Evolutionary conservation across 495 filamentous ascomycete species (phyloP).

Genomic region (Penicillium simplicissimum): DNA sequence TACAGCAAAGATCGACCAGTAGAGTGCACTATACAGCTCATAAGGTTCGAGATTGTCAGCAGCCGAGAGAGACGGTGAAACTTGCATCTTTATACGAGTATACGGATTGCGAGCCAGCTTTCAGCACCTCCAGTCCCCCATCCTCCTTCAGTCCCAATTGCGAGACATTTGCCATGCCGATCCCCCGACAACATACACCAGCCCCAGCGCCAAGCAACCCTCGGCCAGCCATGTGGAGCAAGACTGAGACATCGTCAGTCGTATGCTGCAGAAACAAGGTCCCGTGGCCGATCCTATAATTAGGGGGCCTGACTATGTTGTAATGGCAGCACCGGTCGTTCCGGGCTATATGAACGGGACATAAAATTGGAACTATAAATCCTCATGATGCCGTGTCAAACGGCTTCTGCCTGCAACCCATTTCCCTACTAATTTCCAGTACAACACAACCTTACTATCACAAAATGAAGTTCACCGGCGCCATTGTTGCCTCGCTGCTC

Average conservation of each 20-base stretch:
- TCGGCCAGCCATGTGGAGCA: constrained; percentile 21
- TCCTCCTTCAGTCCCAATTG: background rate
- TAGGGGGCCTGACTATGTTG: constrained; percentile 10
- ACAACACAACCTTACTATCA: background rate
- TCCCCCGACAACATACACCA: constrained; percentile 11
- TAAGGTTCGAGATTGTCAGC: no score
- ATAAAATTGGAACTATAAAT: no score
- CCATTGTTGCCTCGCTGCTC: constrained; percentile 31
- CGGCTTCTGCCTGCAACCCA: background rate
- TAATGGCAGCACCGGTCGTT: background rate
- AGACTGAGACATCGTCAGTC: constrained; percentile 25
- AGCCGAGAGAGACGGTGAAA: no score
- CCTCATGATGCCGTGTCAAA: no score
- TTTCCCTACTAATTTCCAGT: background rate
- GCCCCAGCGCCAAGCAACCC: constrained; percentile 21
- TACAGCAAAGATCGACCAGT: background rate
- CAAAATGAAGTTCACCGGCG: constrained; percentile 39
- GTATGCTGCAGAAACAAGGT: constrained; percentile 8
- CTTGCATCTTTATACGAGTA: background rate
- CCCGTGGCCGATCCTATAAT: constrained; percentile 11
- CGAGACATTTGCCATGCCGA: constrained; percentile 11
- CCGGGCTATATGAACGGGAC: constrained; percentile 10
- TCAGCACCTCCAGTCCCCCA: background rate
- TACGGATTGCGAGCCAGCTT: background rate
- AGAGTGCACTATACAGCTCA: no score